A percentile compares a stretch with the other conserved stretches of the same genome.
Evolutionary conservation across 1,139 yeast species (phyloP).

Genomic region (Pichia sp.): DNA sequence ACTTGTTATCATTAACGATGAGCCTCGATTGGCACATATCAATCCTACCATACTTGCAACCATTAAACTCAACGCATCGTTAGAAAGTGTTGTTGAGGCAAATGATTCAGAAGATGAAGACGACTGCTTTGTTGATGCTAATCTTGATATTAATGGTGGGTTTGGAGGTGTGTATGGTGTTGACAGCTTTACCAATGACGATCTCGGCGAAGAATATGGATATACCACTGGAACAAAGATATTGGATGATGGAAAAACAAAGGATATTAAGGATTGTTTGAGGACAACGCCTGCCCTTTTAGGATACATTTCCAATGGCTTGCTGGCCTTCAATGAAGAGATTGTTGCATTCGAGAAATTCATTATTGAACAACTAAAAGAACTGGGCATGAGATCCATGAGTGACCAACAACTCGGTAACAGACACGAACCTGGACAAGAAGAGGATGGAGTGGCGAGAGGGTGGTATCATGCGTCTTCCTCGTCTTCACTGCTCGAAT

Average conservation of each 20-base stretch:
- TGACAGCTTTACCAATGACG: not conserved
- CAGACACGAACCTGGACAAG: too few species aligned
- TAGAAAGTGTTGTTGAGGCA: constrained; percentile 9
- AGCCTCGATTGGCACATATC: constrained; percentile 16
- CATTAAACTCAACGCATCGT: constrained; percentile 1
- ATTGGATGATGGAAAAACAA: not conserved
- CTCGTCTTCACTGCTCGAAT: too few species aligned
- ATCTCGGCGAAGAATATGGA: not conserved
- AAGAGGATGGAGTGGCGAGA: too few species aligned
- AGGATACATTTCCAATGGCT: constrained; percentile 14
- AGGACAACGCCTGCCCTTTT: constrained; percentile 2
- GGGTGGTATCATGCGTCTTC: too few species aligned
- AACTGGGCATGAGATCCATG: too few species aligned
- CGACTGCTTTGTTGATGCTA: constrained; percentile 1
- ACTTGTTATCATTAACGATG: constrained; percentile 6
- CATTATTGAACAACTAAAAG: constrained; percentile 12
- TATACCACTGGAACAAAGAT: constrained; percentile 7
- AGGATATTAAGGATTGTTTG: not conserved
- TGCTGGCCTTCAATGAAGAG: constrained; percentile 19
- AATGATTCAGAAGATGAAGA: constrained; percentile 2
- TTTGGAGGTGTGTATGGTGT: constrained; percentile 3
- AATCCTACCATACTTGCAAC: not conserved
- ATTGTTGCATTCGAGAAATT: constrained; percentile 29
- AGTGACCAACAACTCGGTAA: too few species aligned
- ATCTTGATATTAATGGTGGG: constrained; percentile 9